These are phyloP conservation scores for Mayamaea pseudoterrestris DNA, from an alignment of 108 stramenopile genomes.

Conservation along the genomic window DNA sequence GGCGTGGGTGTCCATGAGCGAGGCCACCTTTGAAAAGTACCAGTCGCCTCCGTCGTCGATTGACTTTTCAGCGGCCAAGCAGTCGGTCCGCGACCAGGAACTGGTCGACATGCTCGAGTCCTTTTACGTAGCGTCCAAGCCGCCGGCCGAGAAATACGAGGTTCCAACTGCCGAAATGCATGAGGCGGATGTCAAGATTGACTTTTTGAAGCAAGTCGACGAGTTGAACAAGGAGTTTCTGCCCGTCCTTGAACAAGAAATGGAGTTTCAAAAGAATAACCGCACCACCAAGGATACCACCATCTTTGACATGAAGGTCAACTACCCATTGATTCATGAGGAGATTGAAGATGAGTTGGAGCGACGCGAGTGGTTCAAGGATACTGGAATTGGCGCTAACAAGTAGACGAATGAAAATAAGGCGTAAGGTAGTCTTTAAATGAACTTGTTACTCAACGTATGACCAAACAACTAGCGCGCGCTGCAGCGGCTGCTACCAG, in stretches of 20 bases:
- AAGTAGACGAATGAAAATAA: too few relatives aligned
- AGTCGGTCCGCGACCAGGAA: constrained; percentile 49
- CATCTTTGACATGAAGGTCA: constrained; percentile 57
- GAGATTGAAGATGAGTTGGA: constrained; percentile 81
- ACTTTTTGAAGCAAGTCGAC: constrained; percentile 55
- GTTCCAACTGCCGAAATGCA: constrained; percentile 32
- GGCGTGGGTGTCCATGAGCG: constrained; percentile 69
- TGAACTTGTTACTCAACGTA: too few relatives aligned
- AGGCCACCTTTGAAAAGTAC: constrained; percentile 75
- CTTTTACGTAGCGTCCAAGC: constrained; percentile 48
- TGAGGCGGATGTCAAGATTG: constrained; percentile 44
- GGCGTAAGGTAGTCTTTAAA: too few relatives aligned
- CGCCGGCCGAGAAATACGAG: constrained; percentile 51
- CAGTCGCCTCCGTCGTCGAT: constrained; percentile 55
- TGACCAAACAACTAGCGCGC: too few relatives aligned
- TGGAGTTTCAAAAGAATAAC: constrained; percentile 57
- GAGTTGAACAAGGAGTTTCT: constrained; percentile 47
- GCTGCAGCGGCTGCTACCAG: too few relatives aligned
- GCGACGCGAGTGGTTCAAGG: constrained; percentile 86
- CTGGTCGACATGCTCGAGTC: constrained; percentile 62
- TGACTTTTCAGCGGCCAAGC: constrained; percentile 67
- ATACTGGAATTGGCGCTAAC: too few relatives aligned
- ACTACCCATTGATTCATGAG: constrained; percentile 81
- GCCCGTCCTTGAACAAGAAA: constrained; percentile 38
- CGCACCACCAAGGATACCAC: constrained; percentile 60